Evolutionary conservation across 129 eudicot species (phyloP).

Genomic region (Erigeron canadensis): DNA sequence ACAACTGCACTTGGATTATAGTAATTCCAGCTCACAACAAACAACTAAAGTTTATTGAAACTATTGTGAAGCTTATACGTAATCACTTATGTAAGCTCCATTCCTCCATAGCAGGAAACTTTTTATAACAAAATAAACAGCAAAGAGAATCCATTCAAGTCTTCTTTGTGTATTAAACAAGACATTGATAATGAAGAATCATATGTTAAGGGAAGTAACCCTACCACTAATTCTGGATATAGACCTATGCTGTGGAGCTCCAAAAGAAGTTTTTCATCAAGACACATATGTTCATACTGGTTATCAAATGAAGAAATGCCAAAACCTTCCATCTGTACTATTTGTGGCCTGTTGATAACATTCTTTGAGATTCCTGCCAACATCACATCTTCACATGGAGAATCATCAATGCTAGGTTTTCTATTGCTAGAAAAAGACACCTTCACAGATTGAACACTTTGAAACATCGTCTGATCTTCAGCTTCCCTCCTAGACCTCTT

Average conservation of each 20-base stretch:
- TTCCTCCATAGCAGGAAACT: too few species aligned
- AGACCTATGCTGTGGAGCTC: conserved; percentile 82
- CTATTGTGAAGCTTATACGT: background rate
- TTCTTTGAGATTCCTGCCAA: conserved; percentile 48
- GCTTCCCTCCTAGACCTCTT: conserved; percentile 40
- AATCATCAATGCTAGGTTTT: conserved; percentile 39
- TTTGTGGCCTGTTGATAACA: conserved; percentile 38
- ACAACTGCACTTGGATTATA: background rate
- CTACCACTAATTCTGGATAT: conserved; percentile 77
- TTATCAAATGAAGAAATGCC: conserved; percentile 49
- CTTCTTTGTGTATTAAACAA: background rate
- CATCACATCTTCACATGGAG: conserved; percentile 43
- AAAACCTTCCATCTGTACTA: conserved; percentile 35
- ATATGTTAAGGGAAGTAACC: conserved; percentile 27
- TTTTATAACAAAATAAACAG: too few species aligned
- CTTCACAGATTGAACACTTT: conserved; percentile 39
- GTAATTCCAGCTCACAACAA: conserved; percentile 6
- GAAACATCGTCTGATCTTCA: conserved; percentile 42
- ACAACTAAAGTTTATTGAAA: background rate
- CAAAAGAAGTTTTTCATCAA: conserved; percentile 61
- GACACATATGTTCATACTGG: conserved; percentile 58
- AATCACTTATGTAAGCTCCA: conserved; percentile 11
- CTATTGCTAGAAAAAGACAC: conserved; percentile 49
- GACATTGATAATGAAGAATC: background rate
- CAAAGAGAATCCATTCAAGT: too few species aligned